Percentiles rank a stretch among this genome's conserved stretches.
phyloP scores from a whole-genome alignment of 257 asterid species.

The Jasminum sambac region DNA sequence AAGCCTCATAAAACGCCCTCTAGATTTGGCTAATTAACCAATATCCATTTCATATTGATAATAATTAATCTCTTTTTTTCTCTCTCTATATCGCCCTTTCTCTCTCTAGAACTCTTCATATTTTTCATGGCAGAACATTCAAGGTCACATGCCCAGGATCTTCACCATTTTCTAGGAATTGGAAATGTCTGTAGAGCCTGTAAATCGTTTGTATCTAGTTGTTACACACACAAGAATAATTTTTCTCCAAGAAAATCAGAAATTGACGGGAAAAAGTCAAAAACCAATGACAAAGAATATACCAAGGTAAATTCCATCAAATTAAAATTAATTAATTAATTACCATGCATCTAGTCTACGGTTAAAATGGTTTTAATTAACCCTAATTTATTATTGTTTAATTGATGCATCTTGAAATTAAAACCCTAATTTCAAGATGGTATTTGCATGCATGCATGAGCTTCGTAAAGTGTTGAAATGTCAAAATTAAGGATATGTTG shows the following conservation, averaged over 20 bases:
- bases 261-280: constrained; percentile 30
- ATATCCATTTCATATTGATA: constrained; percentile 23
- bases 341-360: not conserved
- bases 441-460: not conserved
- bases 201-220: constrained; percentile 56
- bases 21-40: constrained; percentile 20
- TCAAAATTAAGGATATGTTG: too few relatives aligned
- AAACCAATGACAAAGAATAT: constrained; percentile 30
- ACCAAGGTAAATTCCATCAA: constrained; percentile 22
- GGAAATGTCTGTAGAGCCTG: constrained; percentile 45
- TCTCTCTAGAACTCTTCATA: not conserved
- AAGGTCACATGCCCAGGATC: constrained; percentile 43
- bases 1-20: constrained; percentile 19
- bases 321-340: not conserved
- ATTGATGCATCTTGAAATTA: not conserved
- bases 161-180: constrained; percentile 40
- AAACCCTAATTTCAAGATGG: not conserved
- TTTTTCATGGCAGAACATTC: constrained; percentile 52
- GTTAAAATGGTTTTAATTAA: not conserved
- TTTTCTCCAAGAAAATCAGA: constrained; percentile 25
- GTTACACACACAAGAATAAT: constrained; percentile 35
- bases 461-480: too few relatives aligned
- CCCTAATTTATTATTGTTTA: too few relatives aligned
- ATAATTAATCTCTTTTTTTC: constrained; percentile 17
- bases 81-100: constrained; percentile 3